phyloP scores from a whole-genome alignment of 2,329 filamentous ascomycete genomes.

The Cercospora brassicicola region DNA sequence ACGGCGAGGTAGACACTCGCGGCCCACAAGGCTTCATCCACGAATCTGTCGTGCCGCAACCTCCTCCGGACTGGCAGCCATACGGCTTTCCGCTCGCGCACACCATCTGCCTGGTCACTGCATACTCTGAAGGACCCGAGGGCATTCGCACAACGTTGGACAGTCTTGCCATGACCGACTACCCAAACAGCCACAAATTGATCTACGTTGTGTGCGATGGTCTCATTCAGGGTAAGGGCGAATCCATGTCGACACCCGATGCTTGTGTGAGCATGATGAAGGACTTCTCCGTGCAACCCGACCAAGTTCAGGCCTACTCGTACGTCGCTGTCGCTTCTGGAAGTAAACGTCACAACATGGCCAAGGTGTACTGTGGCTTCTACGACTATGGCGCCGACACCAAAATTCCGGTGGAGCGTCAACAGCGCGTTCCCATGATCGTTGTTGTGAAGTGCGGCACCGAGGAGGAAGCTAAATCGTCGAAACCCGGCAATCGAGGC shows the following conservation, averaged over 20 bases:
- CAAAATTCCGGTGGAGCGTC: slow-evolving; percentile 76
- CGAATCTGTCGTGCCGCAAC: slow-evolving; percentile 91
- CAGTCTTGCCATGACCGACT: slow-evolving; percentile 95
- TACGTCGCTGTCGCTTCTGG: slow-evolving; percentile 96
- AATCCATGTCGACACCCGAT: slow-evolving; percentile 82
- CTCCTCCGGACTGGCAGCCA: slow-evolving; percentile 93
- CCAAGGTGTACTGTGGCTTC: slow-evolving; percentile 95
- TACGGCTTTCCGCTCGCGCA: slow-evolving; percentile 95
- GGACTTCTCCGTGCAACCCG: slow-evolving; percentile 74
- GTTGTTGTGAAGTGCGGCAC: slow-evolving; percentile 94
- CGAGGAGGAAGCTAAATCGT: slow-evolving; percentile 73
- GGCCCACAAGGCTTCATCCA: slow-evolving; percentile 95
- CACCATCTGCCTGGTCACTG: slow-evolving; percentile 89
- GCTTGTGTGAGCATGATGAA: slow-evolving; percentile 92
- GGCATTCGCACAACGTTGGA: slow-evolving; percentile 92
- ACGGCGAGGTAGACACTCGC: slow-evolving; percentile 64
- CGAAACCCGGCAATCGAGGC: slow-evolving; percentile 94
- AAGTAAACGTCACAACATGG: slow-evolving; percentile 98
- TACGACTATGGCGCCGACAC: slow-evolving; percentile 91
- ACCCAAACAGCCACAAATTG: slow-evolving; percentile 97
- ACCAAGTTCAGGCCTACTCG: slow-evolving; percentile 85
- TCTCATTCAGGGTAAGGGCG: slow-evolving; percentile 93
- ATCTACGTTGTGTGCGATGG: slow-evolving; percentile 96
- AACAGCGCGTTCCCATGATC: slow-evolving; percentile 98
- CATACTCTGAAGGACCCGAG: slow-evolving; percentile 92